A percentile compares a stretch with the other conserved stretches of the same genome.
phyloP scores from a whole-genome alignment of 2,329 filamentous ascomycete species.

The Fusarium anguioides region DNA sequence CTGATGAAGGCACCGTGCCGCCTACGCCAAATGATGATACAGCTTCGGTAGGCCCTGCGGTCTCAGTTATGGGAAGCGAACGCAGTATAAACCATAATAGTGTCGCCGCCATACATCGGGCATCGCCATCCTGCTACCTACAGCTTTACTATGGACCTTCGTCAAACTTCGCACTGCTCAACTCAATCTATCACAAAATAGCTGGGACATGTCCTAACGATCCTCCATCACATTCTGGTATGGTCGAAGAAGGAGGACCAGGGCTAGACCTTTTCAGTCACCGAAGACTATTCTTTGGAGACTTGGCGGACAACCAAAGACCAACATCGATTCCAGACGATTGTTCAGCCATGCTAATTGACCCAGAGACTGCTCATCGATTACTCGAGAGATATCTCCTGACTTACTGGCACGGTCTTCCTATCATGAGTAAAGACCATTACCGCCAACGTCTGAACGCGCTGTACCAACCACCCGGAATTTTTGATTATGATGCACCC shows the following conservation, averaged over 20 bases:
- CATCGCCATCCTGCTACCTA: slow-evolving; percentile 56
- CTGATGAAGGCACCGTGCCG: slow-evolving; percentile 38
- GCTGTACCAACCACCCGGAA: slow-evolving; percentile 48
- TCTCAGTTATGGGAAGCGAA: slow-evolving; percentile 36
- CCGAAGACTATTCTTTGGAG: slow-evolving; percentile 48
- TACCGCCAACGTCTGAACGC: slow-evolving; percentile 51
- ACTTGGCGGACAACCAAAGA: slow-evolving; percentile 52
- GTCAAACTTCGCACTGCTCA: slow-evolving; percentile 57
- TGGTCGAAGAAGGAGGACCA: slow-evolving; percentile 47
- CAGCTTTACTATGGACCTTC: slow-evolving; percentile 60
- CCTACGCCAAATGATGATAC: slow-evolving; percentile 31
- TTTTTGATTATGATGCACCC: slow-evolving; percentile 49
- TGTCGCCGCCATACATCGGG: slow-evolving; percentile 59
- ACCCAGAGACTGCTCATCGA: slow-evolving; percentile 51
- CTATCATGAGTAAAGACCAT: slow-evolving; percentile 50
- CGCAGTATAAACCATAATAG: slow-evolving; percentile 52
- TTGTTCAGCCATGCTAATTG: slow-evolving; percentile 51
- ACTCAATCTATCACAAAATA: slow-evolving; percentile 49
- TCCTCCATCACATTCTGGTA: slow-evolving; percentile 39
- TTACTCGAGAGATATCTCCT: slow-evolving; percentile 56
- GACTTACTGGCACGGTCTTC: slow-evolving; percentile 53
- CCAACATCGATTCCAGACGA: slow-evolving; percentile 34
- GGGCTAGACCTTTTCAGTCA: slow-evolving; percentile 49
- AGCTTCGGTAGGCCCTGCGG: slow-evolving; percentile 5
- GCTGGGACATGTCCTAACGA: slow-evolving; percentile 42